Evolutionary conservation across 1,284 basidiomycete genomes (phyloP).

Genomic region (Erythrobasidium hasegawianum): DNA sequence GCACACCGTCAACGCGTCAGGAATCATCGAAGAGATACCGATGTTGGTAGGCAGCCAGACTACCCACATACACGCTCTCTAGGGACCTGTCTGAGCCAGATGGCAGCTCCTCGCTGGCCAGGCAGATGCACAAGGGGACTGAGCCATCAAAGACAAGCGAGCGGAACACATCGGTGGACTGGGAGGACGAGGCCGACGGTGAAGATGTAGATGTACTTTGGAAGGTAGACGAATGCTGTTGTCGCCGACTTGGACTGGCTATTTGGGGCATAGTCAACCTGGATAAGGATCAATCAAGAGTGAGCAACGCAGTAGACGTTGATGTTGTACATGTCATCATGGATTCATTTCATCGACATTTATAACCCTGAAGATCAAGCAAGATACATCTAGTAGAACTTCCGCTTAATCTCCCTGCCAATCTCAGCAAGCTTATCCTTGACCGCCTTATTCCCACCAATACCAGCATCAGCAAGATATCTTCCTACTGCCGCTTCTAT

Average conservation of each 20-base stretch:
- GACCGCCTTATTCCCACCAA: conserved; percentile 20
- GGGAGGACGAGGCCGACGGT: conserved; percentile 8
- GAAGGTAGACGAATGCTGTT: conserved; percentile 29
- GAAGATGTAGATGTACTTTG: neutral
- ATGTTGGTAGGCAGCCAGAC: conserved; percentile 45
- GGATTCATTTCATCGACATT: too few relatives aligned
- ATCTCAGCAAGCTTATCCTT: conserved; percentile 35
- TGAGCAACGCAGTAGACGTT: too few relatives aligned
- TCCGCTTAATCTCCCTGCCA: conserved; percentile 35
- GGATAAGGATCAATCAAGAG: neutral
- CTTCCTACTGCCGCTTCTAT: conserved; percentile 39
- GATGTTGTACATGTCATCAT: too few relatives aligned
- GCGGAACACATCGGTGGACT: conserved; percentile 56
- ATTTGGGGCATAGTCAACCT: neutral
- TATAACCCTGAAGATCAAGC: neutral
- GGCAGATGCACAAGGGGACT: conserved; percentile 74
- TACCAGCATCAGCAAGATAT: conserved; percentile 37
- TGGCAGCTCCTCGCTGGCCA: conserved; percentile 77
- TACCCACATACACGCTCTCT: conserved; percentile 66
- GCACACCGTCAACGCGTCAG: neutral
- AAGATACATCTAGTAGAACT: conserved; percentile 24
- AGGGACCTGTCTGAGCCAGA: conserved; percentile 78
- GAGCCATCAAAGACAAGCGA: conserved; percentile 78
- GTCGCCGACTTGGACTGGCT: conserved; percentile 24
- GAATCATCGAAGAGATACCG: too few relatives aligned